phyloP scores from a whole-genome alignment of 176 grass and related monocot genomes.

The Triticum urartu region DNA sequence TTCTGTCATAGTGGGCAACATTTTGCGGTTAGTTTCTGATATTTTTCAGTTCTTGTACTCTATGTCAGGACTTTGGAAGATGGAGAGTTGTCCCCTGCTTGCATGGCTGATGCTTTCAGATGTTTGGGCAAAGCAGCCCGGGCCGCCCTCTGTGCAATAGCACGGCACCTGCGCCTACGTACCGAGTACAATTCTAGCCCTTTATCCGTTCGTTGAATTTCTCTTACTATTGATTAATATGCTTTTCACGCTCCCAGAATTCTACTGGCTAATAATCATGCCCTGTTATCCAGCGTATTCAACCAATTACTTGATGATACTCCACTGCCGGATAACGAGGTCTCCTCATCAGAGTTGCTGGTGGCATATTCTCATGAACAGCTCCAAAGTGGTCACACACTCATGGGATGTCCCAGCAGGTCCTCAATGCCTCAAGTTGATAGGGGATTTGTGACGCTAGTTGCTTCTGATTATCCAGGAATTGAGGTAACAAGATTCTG shows the following conservation, averaged over 20 bases:
- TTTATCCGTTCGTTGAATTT: neutral
- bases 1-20: neutral
- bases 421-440: constrained; percentile 56
- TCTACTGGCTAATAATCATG: neutral
- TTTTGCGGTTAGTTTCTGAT: neutral
- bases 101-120: constrained; percentile 74
- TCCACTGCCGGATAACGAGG: constrained; percentile 56
- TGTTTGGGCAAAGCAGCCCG: constrained; percentile 69
- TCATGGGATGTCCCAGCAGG: constrained; percentile 26
- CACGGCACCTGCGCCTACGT: constrained; percentile 60
- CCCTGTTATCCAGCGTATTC: constrained; percentile 54
- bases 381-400: constrained; percentile 33
- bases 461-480: constrained; percentile 66
- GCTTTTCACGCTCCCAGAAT: neutral
- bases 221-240: neutral
- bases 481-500: constrained; percentile 49
- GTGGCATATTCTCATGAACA: constrained; percentile 44
- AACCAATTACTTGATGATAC: constrained; percentile 74
- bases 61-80: constrained; percentile 48
- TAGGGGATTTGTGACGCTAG: constrained; percentile 60
- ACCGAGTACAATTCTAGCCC: constrained; percentile 46
- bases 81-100: constrained; percentile 68
- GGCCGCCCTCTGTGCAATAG: constrained; percentile 63
- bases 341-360: constrained; percentile 66
- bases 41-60: constrained; percentile 1